Percentiles rank a stretch among this genome's conserved stretches.
Conservation (phyloP, 2,329 filamentous ascomycete species). For the Claviceps monticola region DNA sequence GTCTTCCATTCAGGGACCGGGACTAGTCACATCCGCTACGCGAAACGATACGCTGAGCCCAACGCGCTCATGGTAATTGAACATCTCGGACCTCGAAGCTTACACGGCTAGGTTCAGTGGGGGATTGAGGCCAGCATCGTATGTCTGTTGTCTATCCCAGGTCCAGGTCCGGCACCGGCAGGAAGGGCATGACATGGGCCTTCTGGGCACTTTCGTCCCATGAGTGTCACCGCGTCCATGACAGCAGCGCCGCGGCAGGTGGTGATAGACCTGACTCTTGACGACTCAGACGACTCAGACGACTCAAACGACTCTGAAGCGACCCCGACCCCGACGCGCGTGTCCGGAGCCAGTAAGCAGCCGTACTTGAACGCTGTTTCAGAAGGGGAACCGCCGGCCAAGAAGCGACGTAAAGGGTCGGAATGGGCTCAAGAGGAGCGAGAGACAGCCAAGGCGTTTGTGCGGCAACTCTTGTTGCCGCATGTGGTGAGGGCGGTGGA, state of each 20-base stretch:
- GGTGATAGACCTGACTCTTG: conserved; percentile 16
- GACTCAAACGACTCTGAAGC: neutral
- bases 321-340: neutral
- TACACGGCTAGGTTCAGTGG: too few species aligned
- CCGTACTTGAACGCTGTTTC: neutral
- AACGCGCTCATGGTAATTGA: too few species aligned
- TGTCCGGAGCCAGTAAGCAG: neutral
- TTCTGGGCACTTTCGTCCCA: conserved; percentile 5
- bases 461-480: conserved; percentile 20
- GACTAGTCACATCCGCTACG: too few species aligned
- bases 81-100: too few species aligned
- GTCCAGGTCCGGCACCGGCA: neutral
- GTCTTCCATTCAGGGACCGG: too few species aligned
- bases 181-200: neutral
- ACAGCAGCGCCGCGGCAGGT: conserved; percentile 13
- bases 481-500: conserved; percentile 15
- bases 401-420: conserved; percentile 17
- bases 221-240: conserved; percentile 16
- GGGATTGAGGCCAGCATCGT: too few species aligned
- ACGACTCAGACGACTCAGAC: conserved; percentile 3
- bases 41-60: too few species aligned
- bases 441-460: conserved; percentile 12
- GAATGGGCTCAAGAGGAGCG: conserved; percentile 3
- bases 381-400: conserved; percentile 15
- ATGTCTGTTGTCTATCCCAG: too few species aligned